These are phyloP conservation scores for Collybiopsis luxurians DNA, from an alignment of 768 basidiomycete species.

Conservation along the genomic window DNA sequence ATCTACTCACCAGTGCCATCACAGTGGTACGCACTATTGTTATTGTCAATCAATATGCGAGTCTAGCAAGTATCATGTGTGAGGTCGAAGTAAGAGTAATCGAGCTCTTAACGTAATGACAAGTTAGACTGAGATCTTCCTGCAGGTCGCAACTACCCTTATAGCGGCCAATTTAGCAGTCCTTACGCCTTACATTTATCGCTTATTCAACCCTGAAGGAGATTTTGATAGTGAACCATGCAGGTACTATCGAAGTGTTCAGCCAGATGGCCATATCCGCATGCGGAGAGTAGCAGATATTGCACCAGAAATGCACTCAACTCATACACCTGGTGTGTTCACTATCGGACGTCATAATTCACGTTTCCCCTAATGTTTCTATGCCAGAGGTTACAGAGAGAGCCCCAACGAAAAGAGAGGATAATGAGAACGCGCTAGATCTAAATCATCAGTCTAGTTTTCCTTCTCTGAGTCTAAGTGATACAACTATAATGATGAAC, in stretches of 20 bases:
- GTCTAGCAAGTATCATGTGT: neutral
- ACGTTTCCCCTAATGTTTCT: too few relatives aligned
- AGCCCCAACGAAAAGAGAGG: too few relatives aligned
- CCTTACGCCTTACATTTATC: neutral
- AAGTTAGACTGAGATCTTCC: too few relatives aligned
- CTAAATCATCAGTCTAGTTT: too few relatives aligned
- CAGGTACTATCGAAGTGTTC: neutral
- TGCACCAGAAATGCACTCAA: too few relatives aligned
- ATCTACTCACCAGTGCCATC: neutral
- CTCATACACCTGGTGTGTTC: too few relatives aligned
- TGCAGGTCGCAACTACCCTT: neutral
- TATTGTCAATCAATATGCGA: neutral
- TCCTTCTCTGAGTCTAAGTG: too few relatives aligned
- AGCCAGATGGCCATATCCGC: conserved; percentile 3
- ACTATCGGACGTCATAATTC: too few relatives aligned
- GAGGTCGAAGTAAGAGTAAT: neutral
- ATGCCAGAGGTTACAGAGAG: too few relatives aligned
- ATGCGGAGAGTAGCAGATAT: neutral
- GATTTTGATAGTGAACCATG: conserved; percentile 6
- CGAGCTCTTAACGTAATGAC: neutral
- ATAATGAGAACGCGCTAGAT: too few relatives aligned
- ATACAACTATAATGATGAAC: too few relatives aligned
- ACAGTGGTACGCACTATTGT: neutral
- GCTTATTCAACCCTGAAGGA: neutral
- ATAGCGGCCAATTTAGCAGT: conserved; percentile 5